Evolutionary conservation across 805 yeast species (phyloP).

Genomic region (Kodamaea jinghongensis): DNA sequence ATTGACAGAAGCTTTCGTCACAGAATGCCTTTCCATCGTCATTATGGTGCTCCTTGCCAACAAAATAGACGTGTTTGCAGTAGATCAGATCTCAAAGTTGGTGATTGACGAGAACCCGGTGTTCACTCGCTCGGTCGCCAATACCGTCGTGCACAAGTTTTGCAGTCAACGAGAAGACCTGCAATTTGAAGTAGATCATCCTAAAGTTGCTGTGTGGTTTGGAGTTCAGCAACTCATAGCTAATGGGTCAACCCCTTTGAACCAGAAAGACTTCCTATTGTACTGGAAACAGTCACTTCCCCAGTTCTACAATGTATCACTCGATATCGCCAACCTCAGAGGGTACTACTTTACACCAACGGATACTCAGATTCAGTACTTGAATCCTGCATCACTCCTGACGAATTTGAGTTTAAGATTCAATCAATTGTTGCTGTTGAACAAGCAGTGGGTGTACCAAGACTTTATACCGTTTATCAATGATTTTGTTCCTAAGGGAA

Average conservation of each 20-base stretch:
- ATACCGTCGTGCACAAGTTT: conserved; percentile 52
- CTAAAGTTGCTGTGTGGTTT: conserved; percentile 54
- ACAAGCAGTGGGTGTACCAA: conserved; percentile 37
- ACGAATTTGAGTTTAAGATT: conserved; percentile 10
- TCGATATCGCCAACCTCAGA: conserved; percentile 50
- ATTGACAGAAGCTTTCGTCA: conserved; percentile 22
- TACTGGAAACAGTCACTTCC: conserved; percentile 66
- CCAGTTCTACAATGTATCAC: conserved; percentile 55
- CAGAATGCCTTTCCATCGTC: conserved; percentile 25
- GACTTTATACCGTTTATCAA: conserved; percentile 37
- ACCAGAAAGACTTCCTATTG: conserved; percentile 55
- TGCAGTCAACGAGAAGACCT: conserved; percentile 17
- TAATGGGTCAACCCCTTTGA: conserved; percentile 17
- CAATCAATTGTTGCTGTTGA: conserved; percentile 25
- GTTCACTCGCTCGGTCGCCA: conserved; percentile 35
- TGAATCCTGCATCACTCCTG: conserved; percentile 51
- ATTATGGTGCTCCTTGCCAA: conserved; percentile 27
- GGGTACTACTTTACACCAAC: conserved; percentile 56
- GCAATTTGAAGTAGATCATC: conserved; percentile 40
- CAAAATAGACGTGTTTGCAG: conserved; percentile 18
- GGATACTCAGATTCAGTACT: conserved; percentile 46
- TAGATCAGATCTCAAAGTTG: conserved; percentile 14
- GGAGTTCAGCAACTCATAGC: conserved; percentile 51
- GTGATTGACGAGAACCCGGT: conserved; percentile 26
- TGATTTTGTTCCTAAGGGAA: conserved; percentile 31